Conservation (phyloP, 2,329 filamentous ascomycete genomes). For the Penicillium aurantiogriseum region DNA sequence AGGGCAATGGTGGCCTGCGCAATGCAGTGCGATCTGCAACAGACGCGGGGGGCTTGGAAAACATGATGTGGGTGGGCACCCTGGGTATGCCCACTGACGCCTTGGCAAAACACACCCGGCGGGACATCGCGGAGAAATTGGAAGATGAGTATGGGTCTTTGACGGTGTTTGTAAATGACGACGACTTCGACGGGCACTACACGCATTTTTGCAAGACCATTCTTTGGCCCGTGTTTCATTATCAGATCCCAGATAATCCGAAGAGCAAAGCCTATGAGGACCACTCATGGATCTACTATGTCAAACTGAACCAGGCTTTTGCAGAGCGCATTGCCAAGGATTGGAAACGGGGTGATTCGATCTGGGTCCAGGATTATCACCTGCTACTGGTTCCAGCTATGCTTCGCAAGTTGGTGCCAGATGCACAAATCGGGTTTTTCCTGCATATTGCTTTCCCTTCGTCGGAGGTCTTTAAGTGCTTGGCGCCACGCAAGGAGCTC, state of each 20-base stretch:
- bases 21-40: slow-evolving; percentile 81
- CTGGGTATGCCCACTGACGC: slow-evolving; percentile 92
- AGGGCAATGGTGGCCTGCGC: slow-evolving; percentile 87
- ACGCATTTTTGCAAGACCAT: slow-evolving; percentile 97
- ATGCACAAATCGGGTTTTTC: slow-evolving; percentile 95
- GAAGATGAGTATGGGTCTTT: slow-evolving; percentile 79
- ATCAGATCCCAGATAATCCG: slow-evolving; percentile 95
- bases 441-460: slow-evolving; percentile 93
- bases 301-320: slow-evolving; percentile 88
- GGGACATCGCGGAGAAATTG: slow-evolving; percentile 78
- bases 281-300: slow-evolving; percentile 94
- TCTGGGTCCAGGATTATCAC: slow-evolving; percentile 97
- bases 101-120: slow-evolving; percentile 70
- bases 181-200: slow-evolving; percentile 92
- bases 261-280: slow-evolving; percentile 98
- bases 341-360: slow-evolving; percentile 88
- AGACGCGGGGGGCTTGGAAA: slow-evolving; percentile 65
- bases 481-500: slow-evolving; percentile 81
- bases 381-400: slow-evolving; percentile 83
- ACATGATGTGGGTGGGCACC: slow-evolving; percentile 88
- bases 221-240: slow-evolving; percentile 96
- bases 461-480: slow-evolving; percentile 90
- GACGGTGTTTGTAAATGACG: slow-evolving; percentile 82
- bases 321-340: slow-evolving; percentile 85
- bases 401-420: slow-evolving; percentile 79